Conservation (phyloP, 2,329 filamentous ascomycete species). For the Raffaelea ambrosiae region DNA sequence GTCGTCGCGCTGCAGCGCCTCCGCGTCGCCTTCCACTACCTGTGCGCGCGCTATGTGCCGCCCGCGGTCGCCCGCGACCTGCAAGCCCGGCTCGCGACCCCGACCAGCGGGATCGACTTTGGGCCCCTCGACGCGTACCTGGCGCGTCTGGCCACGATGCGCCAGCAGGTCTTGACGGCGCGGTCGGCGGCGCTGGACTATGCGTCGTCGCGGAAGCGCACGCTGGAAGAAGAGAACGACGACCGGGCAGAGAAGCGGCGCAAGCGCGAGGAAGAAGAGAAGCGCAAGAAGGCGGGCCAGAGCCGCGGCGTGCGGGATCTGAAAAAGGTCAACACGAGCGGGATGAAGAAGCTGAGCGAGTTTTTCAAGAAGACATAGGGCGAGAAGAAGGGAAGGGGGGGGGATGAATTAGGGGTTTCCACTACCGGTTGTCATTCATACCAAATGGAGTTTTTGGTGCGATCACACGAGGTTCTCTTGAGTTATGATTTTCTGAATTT, state of each 20-base stretch:
- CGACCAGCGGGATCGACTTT: constrained; percentile 52
- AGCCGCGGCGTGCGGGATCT: constrained; percentile 71
- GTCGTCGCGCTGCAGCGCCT: constrained; percentile 54
- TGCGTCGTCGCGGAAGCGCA: constrained; percentile 51
- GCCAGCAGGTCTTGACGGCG: constrained; percentile 61
- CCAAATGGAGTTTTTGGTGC: too few species aligned
- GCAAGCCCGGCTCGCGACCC: constrained; percentile 21
- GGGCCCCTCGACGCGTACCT: constrained; percentile 63
- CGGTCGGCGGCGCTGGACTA: constrained; percentile 58
- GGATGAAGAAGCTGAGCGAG: constrained; percentile 95
- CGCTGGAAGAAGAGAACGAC: constrained; percentile 58
- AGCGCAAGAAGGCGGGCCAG: constrained; percentile 66
- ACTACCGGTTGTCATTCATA: too few species aligned
- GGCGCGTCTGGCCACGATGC: constrained; percentile 54
- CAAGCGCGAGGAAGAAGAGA: constrained; percentile 82
- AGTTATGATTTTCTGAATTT: background rate
- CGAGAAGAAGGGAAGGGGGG: background rate
- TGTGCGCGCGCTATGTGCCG: constrained; percentile 53
- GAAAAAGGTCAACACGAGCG: constrained; percentile 80
- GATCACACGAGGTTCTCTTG: too few species aligned
- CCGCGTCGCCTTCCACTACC: constrained; percentile 55
- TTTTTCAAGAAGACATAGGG: constrained; percentile 71
- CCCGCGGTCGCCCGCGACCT: constrained; percentile 29
- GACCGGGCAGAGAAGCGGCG: constrained; percentile 70
- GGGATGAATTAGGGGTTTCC: background rate